Evolutionary conservation across 1,284 basidiomycete genomes (phyloP), one percentile per base, ranked within the genome.

Genomic region (Pseudozyma pruni): DNA sequence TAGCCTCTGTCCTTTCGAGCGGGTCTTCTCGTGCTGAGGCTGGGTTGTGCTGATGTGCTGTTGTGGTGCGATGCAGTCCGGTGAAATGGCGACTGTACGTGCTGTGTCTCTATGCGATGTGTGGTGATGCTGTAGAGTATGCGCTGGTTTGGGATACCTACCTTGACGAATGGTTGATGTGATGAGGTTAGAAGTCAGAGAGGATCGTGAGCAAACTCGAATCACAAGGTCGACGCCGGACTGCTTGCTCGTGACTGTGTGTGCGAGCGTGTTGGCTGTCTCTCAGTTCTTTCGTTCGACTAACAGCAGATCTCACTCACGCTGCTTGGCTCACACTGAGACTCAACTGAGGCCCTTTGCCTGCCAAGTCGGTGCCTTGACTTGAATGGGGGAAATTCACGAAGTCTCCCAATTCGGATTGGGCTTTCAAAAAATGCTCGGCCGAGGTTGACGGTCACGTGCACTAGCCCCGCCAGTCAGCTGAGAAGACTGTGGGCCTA

Each of bases 131-230:
- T 17, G 23, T 42, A 31, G 51, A 22, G 25, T 39, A 14, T 43
- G 11, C 42, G 61, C 43, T 58, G 54, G 16, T 49, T 32, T 31
- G 23, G 62, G 33, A 27, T 37, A 71, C 68, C 57, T 71, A 71
- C 68, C 62, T 71, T 71, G 68, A 71, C 53, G 62, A 46, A 66
- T 71, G 57, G 53, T 71, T 66, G 62, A 66, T 64, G 56, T 71
- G 68, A 66, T 66, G 62, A 60, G 62, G 68, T 55, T 58, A 52
- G 49, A 54, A 58, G 60, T 55, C 49, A 66, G 62, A 66, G 49
- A 60, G 61, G 67, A 70, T 70, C 60, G 67, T 59, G 67, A 70
- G 53, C 56, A 68, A 62, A 56, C 42, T 56, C 59, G 59, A 69
- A 48, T 58, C 48, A 40, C 54, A 57, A 68, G 40, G 62, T 59